Conservation (phyloP, 805 yeast species). For the Lipomyces spencermartinsiae region DNA sequence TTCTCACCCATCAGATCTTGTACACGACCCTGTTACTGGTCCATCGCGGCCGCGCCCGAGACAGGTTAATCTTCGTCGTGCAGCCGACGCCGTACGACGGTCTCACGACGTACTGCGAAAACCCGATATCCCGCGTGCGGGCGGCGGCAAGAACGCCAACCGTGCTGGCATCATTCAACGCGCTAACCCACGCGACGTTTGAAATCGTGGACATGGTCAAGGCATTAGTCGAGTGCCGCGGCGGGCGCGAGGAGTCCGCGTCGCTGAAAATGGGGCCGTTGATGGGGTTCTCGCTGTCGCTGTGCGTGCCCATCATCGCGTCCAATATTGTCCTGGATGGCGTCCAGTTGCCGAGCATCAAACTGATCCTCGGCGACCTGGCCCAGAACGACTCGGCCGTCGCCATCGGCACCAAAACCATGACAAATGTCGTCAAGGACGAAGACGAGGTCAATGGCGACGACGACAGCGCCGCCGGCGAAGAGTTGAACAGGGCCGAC, state of each 20-base stretch:
- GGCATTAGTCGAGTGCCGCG: conserved; percentile 28
- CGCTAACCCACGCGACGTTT: conserved; percentile 20
- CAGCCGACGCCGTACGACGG: conserved; percentile 31
- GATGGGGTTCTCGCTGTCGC: conserved; percentile 27
- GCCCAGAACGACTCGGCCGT: conserved; percentile 13
- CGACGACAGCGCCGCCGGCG: conserved; percentile 1
- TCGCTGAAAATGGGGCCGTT: conserved; percentile 26
- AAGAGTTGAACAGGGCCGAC: conserved; percentile 14
- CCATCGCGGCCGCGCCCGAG: conserved; percentile 29
- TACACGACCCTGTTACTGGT: conserved; percentile 27
- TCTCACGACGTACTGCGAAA: conserved; percentile 21
- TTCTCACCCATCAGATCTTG: conserved; percentile 27
- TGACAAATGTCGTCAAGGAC: not conserved
- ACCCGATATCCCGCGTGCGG: conserved; percentile 27
- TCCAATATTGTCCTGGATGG: conserved; percentile 28
- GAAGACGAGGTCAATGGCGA: not conserved
- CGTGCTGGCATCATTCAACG: conserved; percentile 18
- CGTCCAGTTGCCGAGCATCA: conserved; percentile 31
- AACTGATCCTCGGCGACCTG: conserved; percentile 19
- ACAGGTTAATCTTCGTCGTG: conserved; percentile 30
- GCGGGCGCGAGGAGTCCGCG: conserved; percentile 30
- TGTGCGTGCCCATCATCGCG: conserved; percentile 29
- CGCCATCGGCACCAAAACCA: not conserved
- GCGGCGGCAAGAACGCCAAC: conserved; percentile 17
- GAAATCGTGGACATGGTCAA: conserved; percentile 20